Base-by-base conservation (phyloP, 2,329 filamentous ascomycete genomes). In the Alternaria viburni region DNA sequence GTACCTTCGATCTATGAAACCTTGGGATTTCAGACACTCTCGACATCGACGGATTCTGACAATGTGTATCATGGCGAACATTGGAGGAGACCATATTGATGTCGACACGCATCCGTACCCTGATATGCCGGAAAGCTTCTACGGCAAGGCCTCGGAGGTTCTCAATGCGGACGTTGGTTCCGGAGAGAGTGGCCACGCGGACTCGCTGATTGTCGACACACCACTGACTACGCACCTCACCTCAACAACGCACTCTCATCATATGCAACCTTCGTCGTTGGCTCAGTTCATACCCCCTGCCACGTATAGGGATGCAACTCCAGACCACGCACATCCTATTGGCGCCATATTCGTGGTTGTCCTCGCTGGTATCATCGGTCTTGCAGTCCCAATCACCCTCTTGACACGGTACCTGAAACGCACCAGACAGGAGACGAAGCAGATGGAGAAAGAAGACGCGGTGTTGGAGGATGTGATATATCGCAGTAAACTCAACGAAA, bases 341-440 rank as follows among this genome's bases (percentile, higher is more conserved):
- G 47, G 52, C 28, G 46, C 49, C 41, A 46, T 64, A 6, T 43
- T 54, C 19, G 56, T 19, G 13, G 57, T 65, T n/a, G 44, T 44
- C 6, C 6, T 65, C 28, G 51, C 51, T 32, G 50, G 50, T 44
- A 47, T 56, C 25, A 15, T 57, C 45, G 51, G 50, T 4, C 7
- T 65, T 10, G 17, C 54, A 17, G 10, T 61, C 36, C 52, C 57
- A n/a, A 41, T 61, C 23, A 3, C 60, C 25, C 32, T 51, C 12
- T 45, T 59, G 15, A 30, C 46, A 44, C n/a, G 9, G 41, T 56
- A 49, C 9, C 43, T 58, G n/a, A 56, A 43, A 32, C 47, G 54
- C 21, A 17, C 43, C 17, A 46, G 25, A n/a, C 55, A 52, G 17
- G 32, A 13, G 1, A 55, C 25, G 26, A 13, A 47, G 6, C 46